A percentile compares a stretch with the other conserved stretches of the same genome.
Evolutionary conservation across 2,329 filamentous ascomycete genomes (phyloP).

Genomic region (Colletotrichum navitas): DNA sequence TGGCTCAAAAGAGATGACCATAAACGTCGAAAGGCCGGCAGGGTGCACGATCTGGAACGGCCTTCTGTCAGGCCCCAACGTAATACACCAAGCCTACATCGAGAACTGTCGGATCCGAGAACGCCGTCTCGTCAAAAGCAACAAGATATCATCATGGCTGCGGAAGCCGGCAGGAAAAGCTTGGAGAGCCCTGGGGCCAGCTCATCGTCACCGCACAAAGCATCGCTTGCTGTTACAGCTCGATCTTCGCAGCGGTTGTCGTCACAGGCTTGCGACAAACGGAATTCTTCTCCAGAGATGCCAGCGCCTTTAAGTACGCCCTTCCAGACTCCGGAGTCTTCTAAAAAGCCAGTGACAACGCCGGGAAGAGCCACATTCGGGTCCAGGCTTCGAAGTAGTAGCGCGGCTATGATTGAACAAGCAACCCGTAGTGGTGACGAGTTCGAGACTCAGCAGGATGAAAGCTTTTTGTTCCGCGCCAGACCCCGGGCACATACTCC

Average conservation of each 20-base stretch:
- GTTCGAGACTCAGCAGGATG: constrained; percentile 50
- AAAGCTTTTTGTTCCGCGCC: constrained; percentile 51
- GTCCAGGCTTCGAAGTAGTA: neutral
- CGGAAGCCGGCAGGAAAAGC: constrained; percentile 1
- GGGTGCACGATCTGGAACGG: constrained; percentile 4
- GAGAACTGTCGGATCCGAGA: neutral
- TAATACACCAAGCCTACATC: neutral
- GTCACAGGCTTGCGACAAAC: constrained; percentile 1
- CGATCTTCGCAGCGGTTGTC: neutral
- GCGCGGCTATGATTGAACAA: neutral
- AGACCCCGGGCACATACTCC: constrained; percentile 14
- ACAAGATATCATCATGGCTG: neutral
- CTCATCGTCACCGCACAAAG: neutral
- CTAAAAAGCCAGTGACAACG: neutral
- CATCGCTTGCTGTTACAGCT: neutral
- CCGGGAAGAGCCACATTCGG: neutral
- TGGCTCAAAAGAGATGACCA: constrained; percentile 50
- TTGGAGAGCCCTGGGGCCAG: neutral
- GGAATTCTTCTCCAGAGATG: neutral
- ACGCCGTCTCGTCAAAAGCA: neutral
- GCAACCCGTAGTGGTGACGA: neutral
- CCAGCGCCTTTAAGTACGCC: constrained; percentile 29
- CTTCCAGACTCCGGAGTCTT: constrained; percentile 34
- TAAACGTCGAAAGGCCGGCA: constrained; percentile 47
- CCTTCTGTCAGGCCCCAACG: constrained; percentile 6